Conservation (phyloP, 352 stramenopile genomes). For the Phytophthora rubi region DNA sequence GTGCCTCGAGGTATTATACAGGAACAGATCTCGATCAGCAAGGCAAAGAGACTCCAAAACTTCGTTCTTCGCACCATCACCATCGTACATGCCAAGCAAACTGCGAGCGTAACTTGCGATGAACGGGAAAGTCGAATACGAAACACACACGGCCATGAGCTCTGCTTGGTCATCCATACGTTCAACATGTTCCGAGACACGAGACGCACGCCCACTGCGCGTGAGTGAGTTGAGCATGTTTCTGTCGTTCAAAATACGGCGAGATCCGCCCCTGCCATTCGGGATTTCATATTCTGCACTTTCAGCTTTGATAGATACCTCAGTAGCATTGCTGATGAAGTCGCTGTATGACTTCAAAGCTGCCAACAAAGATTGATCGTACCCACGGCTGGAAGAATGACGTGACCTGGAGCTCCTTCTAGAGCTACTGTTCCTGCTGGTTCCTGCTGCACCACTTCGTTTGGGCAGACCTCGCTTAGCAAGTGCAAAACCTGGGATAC, state of each 20-base stretch:
- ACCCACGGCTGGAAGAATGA: constrained; percentile 45
- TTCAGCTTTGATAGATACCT: constrained; percentile 24
- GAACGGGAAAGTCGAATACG: constrained; percentile 86
- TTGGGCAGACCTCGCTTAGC: constrained; percentile 66
- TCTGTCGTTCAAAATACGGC: constrained; percentile 32
- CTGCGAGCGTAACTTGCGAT: constrained; percentile 86
- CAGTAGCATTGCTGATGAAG: constrained; percentile 59
- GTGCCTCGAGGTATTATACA: constrained; percentile 70
- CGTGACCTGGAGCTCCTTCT: constrained; percentile 33
- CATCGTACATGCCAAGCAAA: constrained; percentile 75
- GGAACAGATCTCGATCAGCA: constrained; percentile 63
- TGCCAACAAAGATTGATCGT: constrained; percentile 65
- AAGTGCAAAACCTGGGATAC: constrained; percentile 68
- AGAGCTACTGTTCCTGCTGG: constrained; percentile 31
- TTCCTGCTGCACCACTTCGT: constrained; percentile 38
- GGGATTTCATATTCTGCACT: constrained; percentile 34
- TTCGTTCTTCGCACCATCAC: constrained; percentile 67
- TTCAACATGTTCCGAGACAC: constrained; percentile 69
- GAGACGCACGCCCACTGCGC: constrained; percentile 59
- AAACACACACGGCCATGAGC: constrained; percentile 76
- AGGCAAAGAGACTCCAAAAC: constrained; percentile 59
- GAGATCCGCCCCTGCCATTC: constrained; percentile 20
- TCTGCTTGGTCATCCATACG: constrained; percentile 74
- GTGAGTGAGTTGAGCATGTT: constrained; percentile 79
- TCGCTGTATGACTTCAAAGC: constrained; percentile 75